phyloP scores from a whole-genome alignment of 1,139 yeast genomes.

The Kodamaea suecica region DNA sequence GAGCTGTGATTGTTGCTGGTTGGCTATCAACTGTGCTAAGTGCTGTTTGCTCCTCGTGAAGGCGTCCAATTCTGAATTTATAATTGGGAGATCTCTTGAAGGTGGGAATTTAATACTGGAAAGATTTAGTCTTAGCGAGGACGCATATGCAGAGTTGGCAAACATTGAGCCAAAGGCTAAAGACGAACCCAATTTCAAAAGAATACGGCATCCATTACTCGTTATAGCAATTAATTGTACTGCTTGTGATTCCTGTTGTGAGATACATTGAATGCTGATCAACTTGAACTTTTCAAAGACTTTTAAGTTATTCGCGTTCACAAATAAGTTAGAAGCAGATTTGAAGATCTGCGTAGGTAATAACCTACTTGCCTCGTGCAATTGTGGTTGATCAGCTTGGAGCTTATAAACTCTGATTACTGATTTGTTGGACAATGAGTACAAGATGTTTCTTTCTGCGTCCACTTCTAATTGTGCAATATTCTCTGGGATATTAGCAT shows the following conservation, averaged over 20 bases:
- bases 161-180: constrained; percentile 30
- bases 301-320: constrained; percentile 40
- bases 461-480: constrained; percentile 70
- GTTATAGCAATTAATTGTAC: constrained; percentile 84
- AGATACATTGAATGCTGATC: constrained; percentile 60
- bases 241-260: constrained; percentile 62
- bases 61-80: constrained; percentile 48
- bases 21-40: constrained; percentile 38
- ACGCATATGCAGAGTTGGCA: constrained; percentile 12
- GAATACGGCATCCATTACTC: constrained; percentile 77
- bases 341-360: constrained; percentile 51
- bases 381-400: constrained; percentile 29
- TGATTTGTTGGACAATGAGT: constrained; percentile 80
- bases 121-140: constrained; percentile 31
- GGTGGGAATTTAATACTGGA: constrained; percentile 73
- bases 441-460: constrained; percentile 69
- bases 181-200: constrained; percentile 48
- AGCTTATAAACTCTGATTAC: constrained; percentile 77
- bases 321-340: constrained; percentile 56
- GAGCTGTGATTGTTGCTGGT: constrained; percentile 45
- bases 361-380: constrained; percentile 39
- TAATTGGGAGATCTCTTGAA: constrained; percentile 56
- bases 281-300: constrained; percentile 51
- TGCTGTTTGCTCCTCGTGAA: constrained; percentile 45
- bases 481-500: constrained; percentile 44